phyloP scores from a whole-genome alignment of 306 rosid species.

The Spatholobus suberectus region DNA sequence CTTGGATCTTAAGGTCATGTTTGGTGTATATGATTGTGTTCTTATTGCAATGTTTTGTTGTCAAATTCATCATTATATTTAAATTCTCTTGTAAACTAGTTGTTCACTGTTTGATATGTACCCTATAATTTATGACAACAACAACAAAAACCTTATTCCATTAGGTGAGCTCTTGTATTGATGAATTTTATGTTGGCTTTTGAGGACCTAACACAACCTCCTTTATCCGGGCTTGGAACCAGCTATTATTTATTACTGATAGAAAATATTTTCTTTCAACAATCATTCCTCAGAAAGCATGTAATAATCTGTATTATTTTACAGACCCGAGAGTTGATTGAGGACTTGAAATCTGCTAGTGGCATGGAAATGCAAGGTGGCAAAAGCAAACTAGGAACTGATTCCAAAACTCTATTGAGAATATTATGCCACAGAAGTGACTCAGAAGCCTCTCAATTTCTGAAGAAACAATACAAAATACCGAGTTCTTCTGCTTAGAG shows the following conservation, averaged over 20 bases:
- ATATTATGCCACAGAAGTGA: constrained; percentile 87
- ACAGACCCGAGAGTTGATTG: constrained; percentile 92
- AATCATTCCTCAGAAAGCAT: constrained; percentile 3
- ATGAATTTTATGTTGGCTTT: not conserved
- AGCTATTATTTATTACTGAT: not conserved
- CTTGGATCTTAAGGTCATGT: not conserved
- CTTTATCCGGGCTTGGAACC: not conserved
- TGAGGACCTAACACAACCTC: not conserved
- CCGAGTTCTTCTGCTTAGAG: constrained; percentile 79
- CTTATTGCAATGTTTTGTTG: constrained; percentile 10
- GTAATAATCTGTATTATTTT: constrained; percentile 26
- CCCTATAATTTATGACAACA: not conserved
- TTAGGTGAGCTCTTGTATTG: not conserved
- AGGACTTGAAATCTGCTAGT: constrained; percentile 83
- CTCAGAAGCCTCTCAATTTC: constrained; percentile 89
- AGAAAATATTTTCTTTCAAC: not conserved
- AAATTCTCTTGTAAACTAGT: not conserved
- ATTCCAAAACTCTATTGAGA: constrained; percentile 83
- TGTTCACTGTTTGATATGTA: constrained; percentile 14
- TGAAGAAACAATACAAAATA: constrained; percentile 93
- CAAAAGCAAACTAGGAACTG: constrained; percentile 88
- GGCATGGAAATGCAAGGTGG: constrained; percentile 69
- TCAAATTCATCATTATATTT: constrained; percentile 8
- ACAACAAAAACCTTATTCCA: not conserved
- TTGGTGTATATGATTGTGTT: constrained; percentile 23